Conservation (phyloP, 1,139 yeast species). For the Debaryomyces fabryi region DNA sequence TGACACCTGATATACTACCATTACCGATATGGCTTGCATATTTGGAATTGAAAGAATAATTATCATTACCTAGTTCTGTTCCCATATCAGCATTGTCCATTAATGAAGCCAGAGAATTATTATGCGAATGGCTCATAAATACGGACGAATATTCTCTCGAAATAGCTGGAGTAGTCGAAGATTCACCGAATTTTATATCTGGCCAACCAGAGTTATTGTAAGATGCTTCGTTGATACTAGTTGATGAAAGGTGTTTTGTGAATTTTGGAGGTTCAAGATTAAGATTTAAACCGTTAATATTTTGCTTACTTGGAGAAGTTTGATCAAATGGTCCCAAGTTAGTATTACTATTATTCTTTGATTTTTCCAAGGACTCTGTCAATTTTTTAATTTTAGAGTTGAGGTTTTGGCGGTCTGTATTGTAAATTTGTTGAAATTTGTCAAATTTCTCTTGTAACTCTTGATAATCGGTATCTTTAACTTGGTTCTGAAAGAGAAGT, state of each 20-base stretch:
- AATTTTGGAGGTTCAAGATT: constrained; percentile 8
- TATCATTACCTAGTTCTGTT: constrained; percentile 14
- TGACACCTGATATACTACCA: constrained; percentile 17
- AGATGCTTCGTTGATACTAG: constrained; percentile 4
- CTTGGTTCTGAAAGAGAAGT: constrained; percentile 21
- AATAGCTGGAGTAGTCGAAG: constrained; percentile 35
- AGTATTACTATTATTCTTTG: constrained; percentile 11
- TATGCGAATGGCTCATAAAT: constrained; percentile 19
- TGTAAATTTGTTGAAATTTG: constrained; percentile 32
- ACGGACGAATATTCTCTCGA: constrained; percentile 18
- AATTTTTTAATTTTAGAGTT: constrained; percentile 30
- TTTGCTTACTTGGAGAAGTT: background rate
- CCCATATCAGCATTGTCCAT: constrained; percentile 25
- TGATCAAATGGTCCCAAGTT: background rate
- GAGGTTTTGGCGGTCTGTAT: constrained; percentile 33
- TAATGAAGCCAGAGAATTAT: constrained; percentile 24
- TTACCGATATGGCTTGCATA: constrained; percentile 11
- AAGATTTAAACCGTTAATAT: constrained; percentile 1
- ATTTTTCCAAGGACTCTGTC: constrained; percentile 23
- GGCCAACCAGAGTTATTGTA: constrained; percentile 12
- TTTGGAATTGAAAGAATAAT: constrained; percentile 16
- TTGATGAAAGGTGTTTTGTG: constrained; percentile 7
- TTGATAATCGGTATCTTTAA: constrained; percentile 27
- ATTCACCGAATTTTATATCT: constrained; percentile 38
- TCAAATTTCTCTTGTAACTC: constrained; percentile 36